These are phyloP conservation scores for Stemphylium beticola DNA, from an alignment of 2,329 filamentous ascomycete species.

Conservation along the genomic window DNA sequence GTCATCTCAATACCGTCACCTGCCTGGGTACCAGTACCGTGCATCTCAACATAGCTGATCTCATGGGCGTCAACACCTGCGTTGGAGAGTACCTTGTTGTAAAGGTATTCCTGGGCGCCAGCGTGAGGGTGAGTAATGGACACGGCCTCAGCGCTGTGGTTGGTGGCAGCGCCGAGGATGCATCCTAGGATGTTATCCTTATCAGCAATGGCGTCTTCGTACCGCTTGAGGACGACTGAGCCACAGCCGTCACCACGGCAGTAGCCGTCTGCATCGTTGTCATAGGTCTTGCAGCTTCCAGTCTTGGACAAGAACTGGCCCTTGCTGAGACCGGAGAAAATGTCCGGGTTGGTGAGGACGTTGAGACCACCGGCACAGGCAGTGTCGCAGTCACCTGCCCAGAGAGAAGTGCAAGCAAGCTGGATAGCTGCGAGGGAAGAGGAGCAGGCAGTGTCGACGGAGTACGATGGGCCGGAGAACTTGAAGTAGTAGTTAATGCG, in stretches of 20 bases:
- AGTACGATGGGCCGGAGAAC: slow-evolving; percentile 74
- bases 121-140: slow-evolving; percentile 86
- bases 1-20: slow-evolving; percentile 84
- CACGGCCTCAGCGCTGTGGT: slow-evolving; percentile 80
- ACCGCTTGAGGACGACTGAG: slow-evolving; percentile 77
- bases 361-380: slow-evolving; percentile 80
- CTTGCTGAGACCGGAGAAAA: slow-evolving; percentile 75
- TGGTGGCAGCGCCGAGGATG: slow-evolving; percentile 76
- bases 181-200: slow-evolving; percentile 75
- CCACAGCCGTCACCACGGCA: slow-evolving; percentile 80
- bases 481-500: slow-evolving; percentile 80
- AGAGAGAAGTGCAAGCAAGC: slow-evolving; percentile 73
- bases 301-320: slow-evolving; percentile 80
- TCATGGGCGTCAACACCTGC: slow-evolving; percentile 77
- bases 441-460: slow-evolving; percentile 79
- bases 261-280: slow-evolving; percentile 81
- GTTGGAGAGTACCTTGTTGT: slow-evolving; percentile 71
- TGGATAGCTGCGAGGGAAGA: slow-evolving; percentile 76
- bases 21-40: slow-evolving; percentile 86
- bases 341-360: slow-evolving; percentile 80
- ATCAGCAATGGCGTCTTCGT: slow-evolving; percentile 78
- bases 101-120: slow-evolving; percentile 75
- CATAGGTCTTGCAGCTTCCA: slow-evolving; percentile 80
- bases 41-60: slow-evolving; percentile 86
- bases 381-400: slow-evolving; percentile 79